Evolutionary conservation across 768 basidiomycete genomes (phyloP), one percentile per base, ranked within the genome.

Genomic region (Mycena epipterygia): DNA sequence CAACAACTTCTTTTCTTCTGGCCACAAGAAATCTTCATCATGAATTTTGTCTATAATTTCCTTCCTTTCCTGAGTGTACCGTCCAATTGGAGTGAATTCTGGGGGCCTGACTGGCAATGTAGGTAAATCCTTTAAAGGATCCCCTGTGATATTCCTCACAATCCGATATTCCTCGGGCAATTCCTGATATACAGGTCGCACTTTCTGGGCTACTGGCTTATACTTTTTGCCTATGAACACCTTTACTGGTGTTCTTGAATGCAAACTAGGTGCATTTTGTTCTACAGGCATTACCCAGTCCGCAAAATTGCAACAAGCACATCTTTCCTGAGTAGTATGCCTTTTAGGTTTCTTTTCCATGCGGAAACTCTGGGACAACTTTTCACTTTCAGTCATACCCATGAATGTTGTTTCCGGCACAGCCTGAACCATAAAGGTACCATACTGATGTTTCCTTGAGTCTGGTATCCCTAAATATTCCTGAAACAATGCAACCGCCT

Each of bases 1-100:
- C 49, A 78, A 67, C 16, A 79, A 62, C 49, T 75, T 73, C 37
- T 63, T 57, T 65, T 80, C 79, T 64, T 75, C 79, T 21, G 73
- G 71, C 70, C 67, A 74, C 9, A 80, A 48, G 29, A 77, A 79
- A 0, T 68, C 70, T 7, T 70, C 52, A 35, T 55, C 59, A n/a
- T 68, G 35, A 41, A 74, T 74, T 12, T 73, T 61, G 1, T 73
- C 60, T 30, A 79, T 66, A 16, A 33, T 46, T 12, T 68, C 68
- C 25, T 75, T 65, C 1, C 64, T n/a, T 12, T 58, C 56, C 37
- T 25, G 27, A 42, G 56, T 39, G 17, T 58, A 58, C 19, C 56
- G n/a, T 8, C 56, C 56, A n/a, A 17, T 41, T 6, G 56, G 56
- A 29, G 13, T 16, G 17, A 25, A 58, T 5, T 58, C 33, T 17